These are phyloP conservation scores for Eutrema salsugineum DNA, from an alignment of 441 rosid species.

Conservation along the genomic window DNA sequence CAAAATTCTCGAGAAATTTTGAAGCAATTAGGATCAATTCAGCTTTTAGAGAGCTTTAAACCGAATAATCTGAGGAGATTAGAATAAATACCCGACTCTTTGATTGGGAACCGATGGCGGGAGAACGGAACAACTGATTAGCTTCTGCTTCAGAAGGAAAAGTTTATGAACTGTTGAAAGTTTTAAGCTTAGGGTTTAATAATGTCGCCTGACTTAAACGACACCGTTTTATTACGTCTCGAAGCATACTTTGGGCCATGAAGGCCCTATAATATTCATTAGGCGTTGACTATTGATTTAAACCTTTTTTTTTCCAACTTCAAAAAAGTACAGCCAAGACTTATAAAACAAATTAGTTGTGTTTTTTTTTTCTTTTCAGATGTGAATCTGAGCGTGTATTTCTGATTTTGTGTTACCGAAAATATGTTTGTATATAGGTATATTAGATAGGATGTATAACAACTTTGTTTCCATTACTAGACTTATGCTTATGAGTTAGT, in stretches of 20 bases:
- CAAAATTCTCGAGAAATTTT: neutral
- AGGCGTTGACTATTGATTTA: neutral
- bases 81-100: neutral
- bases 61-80: neutral
- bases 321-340: too few relatives aligned
- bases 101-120: neutral
- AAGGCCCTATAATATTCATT: neutral
- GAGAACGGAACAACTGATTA: neutral
- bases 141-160: neutral
- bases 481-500: too few relatives aligned
- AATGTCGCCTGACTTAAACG: neutral
- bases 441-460: neutral
- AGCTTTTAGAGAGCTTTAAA: neutral
- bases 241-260: neutral
- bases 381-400: neutral
- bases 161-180: neutral
- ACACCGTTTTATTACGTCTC: neutral
- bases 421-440: neutral
- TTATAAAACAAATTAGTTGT: neutral
- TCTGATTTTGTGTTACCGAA: neutral
- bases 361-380: too few relatives aligned
- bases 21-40: neutral
- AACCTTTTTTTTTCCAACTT: neutral
- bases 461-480: neutral
- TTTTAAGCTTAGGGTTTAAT: slow-evolving; percentile 3